phyloP scores from a whole-genome alignment of 768 basidiomycete genomes.

The Tephrocybe sp. region DNA sequence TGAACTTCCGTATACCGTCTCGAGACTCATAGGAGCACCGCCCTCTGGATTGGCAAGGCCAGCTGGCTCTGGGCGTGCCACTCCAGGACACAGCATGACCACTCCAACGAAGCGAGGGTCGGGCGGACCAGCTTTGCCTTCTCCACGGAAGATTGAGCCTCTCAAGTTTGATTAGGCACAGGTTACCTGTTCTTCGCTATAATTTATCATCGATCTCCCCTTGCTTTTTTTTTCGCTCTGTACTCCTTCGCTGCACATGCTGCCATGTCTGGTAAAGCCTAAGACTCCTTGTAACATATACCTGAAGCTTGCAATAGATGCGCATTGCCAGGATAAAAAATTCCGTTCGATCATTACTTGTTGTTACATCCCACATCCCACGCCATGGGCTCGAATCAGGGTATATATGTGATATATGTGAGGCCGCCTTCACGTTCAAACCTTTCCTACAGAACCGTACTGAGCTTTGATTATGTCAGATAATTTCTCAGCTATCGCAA shows the following conservation, averaged over 20 bases:
- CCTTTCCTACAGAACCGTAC: slow-evolving; percentile 3
- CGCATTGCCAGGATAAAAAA: not conserved
- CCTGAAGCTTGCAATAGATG: not conserved
- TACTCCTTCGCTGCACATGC: not conserved
- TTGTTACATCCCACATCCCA: no score
- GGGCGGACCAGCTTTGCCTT: slow-evolving; percentile 36
- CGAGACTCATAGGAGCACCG: slow-evolving; percentile 77
- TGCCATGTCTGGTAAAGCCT: not conserved
- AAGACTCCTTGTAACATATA: not conserved
- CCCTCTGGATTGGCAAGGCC: slow-evolving; percentile 61
- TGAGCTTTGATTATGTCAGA: slow-evolving; percentile 30
- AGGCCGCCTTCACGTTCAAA: not conserved
- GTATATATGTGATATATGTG: no score
- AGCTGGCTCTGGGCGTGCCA: slow-evolving; percentile 25
- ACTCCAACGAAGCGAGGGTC: slow-evolving; percentile 25
- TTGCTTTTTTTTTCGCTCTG: not conserved
- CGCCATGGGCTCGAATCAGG: no score
- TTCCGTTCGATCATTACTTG: no score
- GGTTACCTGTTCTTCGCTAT: not conserved
- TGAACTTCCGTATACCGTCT: slow-evolving; percentile 80
- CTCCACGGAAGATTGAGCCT: slow-evolving; percentile 43
- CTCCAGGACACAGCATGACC: slow-evolving; percentile 17
- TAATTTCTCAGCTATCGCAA: slow-evolving; percentile 31
- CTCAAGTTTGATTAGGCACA: slow-evolving; percentile 36
- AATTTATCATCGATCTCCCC: slow-evolving; percentile 11